Evolutionary conservation across 2,329 filamentous ascomycete species (phyloP), one percentile per base, ranked within the genome.

Genomic region (Colletotrichum orbiculare): DNA sequence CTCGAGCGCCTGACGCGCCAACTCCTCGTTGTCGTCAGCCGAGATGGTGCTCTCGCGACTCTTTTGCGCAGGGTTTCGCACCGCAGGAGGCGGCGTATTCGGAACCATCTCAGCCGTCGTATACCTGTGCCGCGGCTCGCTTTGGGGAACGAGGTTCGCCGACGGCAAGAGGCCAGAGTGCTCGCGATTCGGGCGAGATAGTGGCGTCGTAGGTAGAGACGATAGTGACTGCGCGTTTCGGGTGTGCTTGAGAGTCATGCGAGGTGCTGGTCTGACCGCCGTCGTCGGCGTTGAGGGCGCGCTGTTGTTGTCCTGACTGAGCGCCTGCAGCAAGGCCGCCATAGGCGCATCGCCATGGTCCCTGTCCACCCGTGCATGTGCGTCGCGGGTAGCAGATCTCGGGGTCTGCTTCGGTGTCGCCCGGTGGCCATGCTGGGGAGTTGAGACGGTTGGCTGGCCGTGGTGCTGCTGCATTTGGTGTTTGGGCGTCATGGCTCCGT

Each of bases 41-140:
- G 93, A 96, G 53, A 96, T 94, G 2, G 93, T 96, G 79, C 92
- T 95, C 75, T 96, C 93, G 65, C 92, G 88, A 75, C 93, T 94
- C 76, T 89, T 88, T 56, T 87, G 87, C 42, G 86, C 83, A 53
- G 81, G 80, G 17, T 81, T 79, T 41, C 74, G 86, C 43, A 86
- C 83, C n/a, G 81, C 79, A 34, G 75, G 73, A 54, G 73, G 74
- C 12, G 77, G 75, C 8, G 77, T 75, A 54, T 72, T 80, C 6
- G 82, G 79, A 2, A 78, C 73, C 61, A 79, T 79, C n/a, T 80
- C 79, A 53, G 73, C 69, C 64, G 73, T 75, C 9, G 71, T 63
- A 65, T 81, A 79, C 46, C 82, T 81, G 17, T 83, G 82, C 4
- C 79, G 79, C 12, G 86, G 84, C 77, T 87, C 88, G 67, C 82